Percentiles rank a stretch among this genome's conserved stretches.
These are phyloP conservation scores for Puya raimondii DNA, from an alignment of 176 grass and related monocot species.

Conservation along the genomic window DNA sequence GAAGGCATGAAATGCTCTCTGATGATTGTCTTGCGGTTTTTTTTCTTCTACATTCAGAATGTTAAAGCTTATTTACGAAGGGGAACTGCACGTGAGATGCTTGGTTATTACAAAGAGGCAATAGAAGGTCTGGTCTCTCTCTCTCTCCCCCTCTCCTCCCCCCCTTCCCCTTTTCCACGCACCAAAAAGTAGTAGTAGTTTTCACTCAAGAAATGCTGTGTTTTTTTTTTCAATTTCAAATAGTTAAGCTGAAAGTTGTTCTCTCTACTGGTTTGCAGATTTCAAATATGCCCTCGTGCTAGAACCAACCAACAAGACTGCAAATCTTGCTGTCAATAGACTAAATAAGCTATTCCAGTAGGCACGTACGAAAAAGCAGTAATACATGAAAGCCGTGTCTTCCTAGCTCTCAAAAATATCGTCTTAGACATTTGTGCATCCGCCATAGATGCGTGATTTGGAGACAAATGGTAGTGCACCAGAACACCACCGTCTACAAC, in stretches of 20 bases:
- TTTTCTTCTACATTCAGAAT: conserved; percentile 31
- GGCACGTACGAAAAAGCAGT: not conserved
- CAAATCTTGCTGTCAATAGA: conserved; percentile 53
- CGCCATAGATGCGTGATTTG: too few species aligned
- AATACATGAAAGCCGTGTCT: too few species aligned
- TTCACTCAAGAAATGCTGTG: too few species aligned
- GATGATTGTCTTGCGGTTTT: not conserved
- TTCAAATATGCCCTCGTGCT: conserved; percentile 87
- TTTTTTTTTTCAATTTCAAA: too few species aligned
- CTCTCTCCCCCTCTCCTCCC: not conserved
- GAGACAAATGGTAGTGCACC: too few species aligned
- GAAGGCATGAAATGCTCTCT: not conserved
- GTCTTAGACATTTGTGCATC: too few species aligned
- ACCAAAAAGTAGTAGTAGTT: too few species aligned
- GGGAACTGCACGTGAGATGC: conserved; percentile 90
- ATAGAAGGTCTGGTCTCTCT: conserved; percentile 56
- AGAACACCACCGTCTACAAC: too few species aligned
- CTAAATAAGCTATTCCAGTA: conserved; percentile 89
- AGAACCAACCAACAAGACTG: conserved; percentile 92
- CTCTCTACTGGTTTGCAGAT: conserved; percentile 45
- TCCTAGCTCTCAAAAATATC: too few species aligned
- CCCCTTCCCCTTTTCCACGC: too few species aligned
- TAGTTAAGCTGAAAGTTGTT: too few species aligned
- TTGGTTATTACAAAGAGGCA: conserved; percentile 87
- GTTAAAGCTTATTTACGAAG: conserved; percentile 95